Evolutionary conservation across 2,329 filamentous ascomycete genomes (phyloP).

Genomic region (Calonectria montana): DNA sequence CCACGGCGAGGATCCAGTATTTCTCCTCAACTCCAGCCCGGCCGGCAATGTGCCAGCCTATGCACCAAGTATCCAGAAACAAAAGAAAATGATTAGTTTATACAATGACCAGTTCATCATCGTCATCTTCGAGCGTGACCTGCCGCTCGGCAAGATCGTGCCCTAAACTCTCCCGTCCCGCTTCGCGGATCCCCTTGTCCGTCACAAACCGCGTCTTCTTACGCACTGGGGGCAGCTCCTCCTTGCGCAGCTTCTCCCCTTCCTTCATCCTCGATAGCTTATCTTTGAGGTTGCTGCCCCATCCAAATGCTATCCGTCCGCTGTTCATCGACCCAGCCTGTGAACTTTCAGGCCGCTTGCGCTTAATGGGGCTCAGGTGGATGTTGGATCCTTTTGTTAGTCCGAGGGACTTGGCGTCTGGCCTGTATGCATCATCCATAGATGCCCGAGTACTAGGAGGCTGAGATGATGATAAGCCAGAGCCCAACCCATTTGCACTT

Average conservation of each 20-base stretch:
- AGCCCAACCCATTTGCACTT: constrained; percentile 16
- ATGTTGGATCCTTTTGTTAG: constrained; percentile 57
- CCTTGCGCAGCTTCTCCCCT: constrained; percentile 61
- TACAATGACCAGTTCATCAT: constrained; percentile 65
- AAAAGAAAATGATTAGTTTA: constrained; percentile 37
- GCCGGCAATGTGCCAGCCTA: constrained; percentile 32
- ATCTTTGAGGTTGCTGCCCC: constrained; percentile 65
- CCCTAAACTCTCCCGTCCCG: constrained; percentile 79
- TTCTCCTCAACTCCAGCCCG: constrained; percentile 33
- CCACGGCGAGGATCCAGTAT: constrained; percentile 25
- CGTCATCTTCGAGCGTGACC: constrained; percentile 56
- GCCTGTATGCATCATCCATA: constrained; percentile 45
- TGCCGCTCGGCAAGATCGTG: constrained; percentile 55
- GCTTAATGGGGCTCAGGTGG: constrained; percentile 69
- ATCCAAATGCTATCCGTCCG: constrained; percentile 58
- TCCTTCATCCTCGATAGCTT: constrained; percentile 73
- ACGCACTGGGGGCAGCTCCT: constrained; percentile 59
- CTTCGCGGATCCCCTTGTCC: constrained; percentile 80
- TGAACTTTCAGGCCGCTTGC: constrained; percentile 64
- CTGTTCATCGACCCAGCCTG: constrained; percentile 45
- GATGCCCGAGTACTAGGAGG: constrained; percentile 29
- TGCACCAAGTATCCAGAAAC: constrained; percentile 30
- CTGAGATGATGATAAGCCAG: constrained; percentile 32
- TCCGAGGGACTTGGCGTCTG: constrained; percentile 55
- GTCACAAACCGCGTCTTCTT: constrained; percentile 87